Percentiles rank a stretch among this genome's conserved stretches.
Evolutionary conservation across 768 basidiomycete species (phyloP).

Genomic region (Suillus paluster): DNA sequence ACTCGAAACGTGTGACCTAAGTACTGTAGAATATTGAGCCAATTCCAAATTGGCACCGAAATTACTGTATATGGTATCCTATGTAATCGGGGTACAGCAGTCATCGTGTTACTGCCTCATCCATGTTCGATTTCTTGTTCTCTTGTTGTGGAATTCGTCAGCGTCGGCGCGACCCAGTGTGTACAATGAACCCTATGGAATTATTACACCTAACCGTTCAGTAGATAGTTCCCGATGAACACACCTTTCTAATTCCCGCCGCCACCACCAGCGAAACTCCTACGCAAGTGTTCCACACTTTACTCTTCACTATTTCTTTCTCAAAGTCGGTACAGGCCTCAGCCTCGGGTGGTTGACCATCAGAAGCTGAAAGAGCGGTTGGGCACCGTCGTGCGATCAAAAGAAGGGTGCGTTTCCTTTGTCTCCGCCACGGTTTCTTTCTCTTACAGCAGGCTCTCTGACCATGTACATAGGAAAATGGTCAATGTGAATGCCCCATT

Average conservation of each 20-base stretch:
- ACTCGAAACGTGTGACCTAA: too few relatives aligned
- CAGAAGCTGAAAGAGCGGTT: slow-evolving; percentile 55
- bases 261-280: slow-evolving; percentile 26
- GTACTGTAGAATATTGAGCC: too few relatives aligned
- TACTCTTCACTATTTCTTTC: neutral
- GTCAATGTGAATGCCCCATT: slow-evolving; percentile 65
- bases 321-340: slow-evolving; percentile 21
- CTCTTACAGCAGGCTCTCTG: neutral
- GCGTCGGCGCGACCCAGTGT: slow-evolving; percentile 23
- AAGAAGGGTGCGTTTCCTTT: slow-evolving; percentile 54
- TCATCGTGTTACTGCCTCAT: slow-evolving; percentile 3
- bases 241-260: slow-evolving; percentile 33
- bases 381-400: slow-evolving; percentile 59
- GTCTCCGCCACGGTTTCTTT: neutral
- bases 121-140: slow-evolving; percentile 34
- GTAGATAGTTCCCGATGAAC: slow-evolving; percentile 23
- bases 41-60: neutral
- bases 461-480: slow-evolving; percentile 57
- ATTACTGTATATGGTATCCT: slow-evolving; percentile 16
- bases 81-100: slow-evolving; percentile 2
- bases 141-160: slow-evolving; percentile 32
- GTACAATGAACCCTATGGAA: slow-evolving; percentile 5
- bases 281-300: slow-evolving; percentile 19
- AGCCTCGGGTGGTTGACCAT: slow-evolving; percentile 47
- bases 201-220: neutral